Base-by-base conservation (phyloP, 148 eudicot species). In the Talinum fruticosum region DNA sequence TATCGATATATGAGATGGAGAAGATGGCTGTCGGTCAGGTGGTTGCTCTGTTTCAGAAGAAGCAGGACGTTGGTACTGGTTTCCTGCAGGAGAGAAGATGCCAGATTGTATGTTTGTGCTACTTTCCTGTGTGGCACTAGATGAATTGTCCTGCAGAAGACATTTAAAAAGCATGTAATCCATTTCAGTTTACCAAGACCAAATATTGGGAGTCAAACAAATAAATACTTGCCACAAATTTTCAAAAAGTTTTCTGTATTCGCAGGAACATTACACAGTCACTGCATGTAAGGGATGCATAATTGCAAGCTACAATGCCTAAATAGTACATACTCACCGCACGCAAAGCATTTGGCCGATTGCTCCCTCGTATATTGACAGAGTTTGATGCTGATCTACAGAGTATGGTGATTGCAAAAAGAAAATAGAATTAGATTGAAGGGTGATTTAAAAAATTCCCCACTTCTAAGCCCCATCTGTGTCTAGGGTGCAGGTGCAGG, bases 301-400 rank as follows among this genome's bases (percentile, higher is more conserved):
- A 69, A 78, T 66, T 41, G 70, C 77, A 57, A 26, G 29, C 41
- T 72, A 65, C 15, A 15, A 44, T 29, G 75, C 15, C 26, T 61
- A 76, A 18, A 4, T n/a, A 34, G 24, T 30, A 37, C 53, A 74
- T 49, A 82, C 91, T 85, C 64, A 80, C 87, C 72, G 35, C 53
- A 78, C 74, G 82, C 65, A 75, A 69, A 75, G 75, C 73, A 75
- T 78, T 69, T 12, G 87, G 81, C 66, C 75, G 69, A 57, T 34
- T 72, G 69, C 70, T 76, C 74, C 81, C 84, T 70, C 79, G 78
- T 44, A 76, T 59, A 23, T 88, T 86, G 79, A 75, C 76, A 38
- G 69, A 45, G 80, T 71, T 73, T 57, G 83, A 79, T 36, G 75
- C 68, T 44, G 86, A 80, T 86, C 91, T 90, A 88, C 81, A 71